Evolutionary conservation across 345 rosid genomes (phyloP), one percentile per base, ranked within the genome.

Genomic region (Heritiera littoralis): DNA sequence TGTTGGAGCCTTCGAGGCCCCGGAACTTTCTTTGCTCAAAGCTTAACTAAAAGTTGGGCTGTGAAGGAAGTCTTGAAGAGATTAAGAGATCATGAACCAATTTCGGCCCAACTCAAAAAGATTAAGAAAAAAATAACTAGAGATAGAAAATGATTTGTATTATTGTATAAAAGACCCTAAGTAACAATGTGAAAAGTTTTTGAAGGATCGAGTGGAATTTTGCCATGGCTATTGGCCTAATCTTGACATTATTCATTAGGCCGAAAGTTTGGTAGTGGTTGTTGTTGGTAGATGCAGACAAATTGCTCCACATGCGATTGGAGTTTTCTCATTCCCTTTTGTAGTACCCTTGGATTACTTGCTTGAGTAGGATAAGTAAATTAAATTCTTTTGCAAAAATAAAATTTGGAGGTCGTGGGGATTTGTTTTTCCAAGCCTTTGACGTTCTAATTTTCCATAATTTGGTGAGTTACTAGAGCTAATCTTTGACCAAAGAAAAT

Each of bases 291-390:
- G 23, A 59, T 0, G 41, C 43, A 28, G 59, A 28, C 74, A 28
- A 48, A 13, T 70, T 70, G 59, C 75, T 49, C 18, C 59, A 71
- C 43, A 51, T 49, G 59, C 75, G 49, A 35, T 35, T 45, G 55
- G 17, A 20, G 3, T 20, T 9, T 69, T 11, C 56, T 12, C 40
- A 20, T n/a, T 10, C 6, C n/a, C 51, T 11, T 23, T 58, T 20
- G 20, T 58, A 7, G 7, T 58, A 7, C 30, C 63, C 4, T 58
- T n/a, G 32, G 63, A 20, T 20, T 3, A 28, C 61, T 56, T 56
- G 61, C 28, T 56, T 56, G 61, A 28, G 61, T 2, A 8, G 43
- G 8, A 32, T 20, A 46, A 18, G 35, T 38, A 38, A 38, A 15
- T 38, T 40, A 60, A 65, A 35, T 65, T 0, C 15, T 65, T 4